These are phyloP conservation scores for Yarrowia galli DNA, from an alignment of 1,139 yeast species.

Conservation along the genomic window DNA sequence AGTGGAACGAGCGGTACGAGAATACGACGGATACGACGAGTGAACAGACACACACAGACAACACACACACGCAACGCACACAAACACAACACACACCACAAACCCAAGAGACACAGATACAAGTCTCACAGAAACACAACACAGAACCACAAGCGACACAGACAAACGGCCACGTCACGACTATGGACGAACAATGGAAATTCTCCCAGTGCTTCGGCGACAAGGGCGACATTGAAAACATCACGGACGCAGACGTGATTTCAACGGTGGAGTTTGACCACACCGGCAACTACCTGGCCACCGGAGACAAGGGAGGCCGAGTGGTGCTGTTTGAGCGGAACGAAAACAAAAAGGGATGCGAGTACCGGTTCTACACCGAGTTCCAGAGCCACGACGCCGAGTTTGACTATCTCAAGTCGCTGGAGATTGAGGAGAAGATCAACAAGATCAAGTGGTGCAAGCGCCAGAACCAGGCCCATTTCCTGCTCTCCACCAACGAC, in stretches of 20 bases:
- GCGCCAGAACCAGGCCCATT: constrained; percentile 86
- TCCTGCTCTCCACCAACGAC: constrained; percentile 90
- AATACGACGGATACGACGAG: not conserved
- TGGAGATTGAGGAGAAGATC: constrained; percentile 97
- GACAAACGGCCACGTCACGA: not conserved
- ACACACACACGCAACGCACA: not conserved
- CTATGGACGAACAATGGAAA: constrained; percentile 51
- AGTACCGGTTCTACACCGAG: constrained; percentile 94
- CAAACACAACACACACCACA: not conserved
- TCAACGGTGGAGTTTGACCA: constrained; percentile 97
- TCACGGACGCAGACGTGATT: constrained; percentile 97
- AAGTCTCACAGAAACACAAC: not conserved
- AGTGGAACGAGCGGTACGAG: constrained; percentile 11
- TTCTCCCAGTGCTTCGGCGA: constrained; percentile 86
- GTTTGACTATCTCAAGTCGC: constrained; percentile 92
- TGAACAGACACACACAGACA: not conserved
- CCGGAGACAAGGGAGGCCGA: constrained; percentile 98
- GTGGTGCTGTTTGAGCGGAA: constrained; percentile 95
- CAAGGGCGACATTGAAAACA: constrained; percentile 93
- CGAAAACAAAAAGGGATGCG: constrained; percentile 81
- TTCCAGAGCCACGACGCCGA: constrained; percentile 99
- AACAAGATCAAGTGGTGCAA: constrained; percentile 97
- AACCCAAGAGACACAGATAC: not conserved
- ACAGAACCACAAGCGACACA: not conserved
- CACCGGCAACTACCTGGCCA: constrained; percentile 93